These are phyloP conservation scores for Penicillium dipodomyicola DNA, from an alignment of 495 filamentous ascomycete species.

Conservation along the genomic window DNA sequence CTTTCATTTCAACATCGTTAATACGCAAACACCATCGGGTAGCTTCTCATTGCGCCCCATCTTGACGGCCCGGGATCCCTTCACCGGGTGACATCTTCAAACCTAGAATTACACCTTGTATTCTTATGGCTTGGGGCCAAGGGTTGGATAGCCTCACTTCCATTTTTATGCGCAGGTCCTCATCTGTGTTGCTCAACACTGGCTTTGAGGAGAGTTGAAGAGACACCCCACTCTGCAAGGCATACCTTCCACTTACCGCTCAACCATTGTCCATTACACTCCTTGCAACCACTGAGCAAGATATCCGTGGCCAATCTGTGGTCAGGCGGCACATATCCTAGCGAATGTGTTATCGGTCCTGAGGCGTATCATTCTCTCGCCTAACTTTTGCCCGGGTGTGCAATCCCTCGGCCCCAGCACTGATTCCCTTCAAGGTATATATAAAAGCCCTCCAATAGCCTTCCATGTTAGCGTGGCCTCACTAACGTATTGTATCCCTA, in stretches of 20 bases:
- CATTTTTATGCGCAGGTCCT: background rate
- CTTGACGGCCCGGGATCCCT: background rate
- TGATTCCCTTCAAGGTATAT: constrained; percentile 6
- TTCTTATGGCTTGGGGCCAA: background rate
- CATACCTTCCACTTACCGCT: background rate
- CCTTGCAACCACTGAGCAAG: background rate
- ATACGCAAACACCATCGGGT: background rate
- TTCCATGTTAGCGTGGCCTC: constrained; percentile 5
- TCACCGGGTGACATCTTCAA: background rate
- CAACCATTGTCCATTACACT: background rate
- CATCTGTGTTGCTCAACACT: constrained; percentile 1
- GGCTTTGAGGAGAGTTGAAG: background rate
- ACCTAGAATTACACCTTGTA: background rate
- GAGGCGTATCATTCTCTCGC: background rate
- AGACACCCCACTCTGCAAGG: constrained; percentile 8
- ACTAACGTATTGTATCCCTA: constrained; percentile 1
- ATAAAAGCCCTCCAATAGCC: background rate
- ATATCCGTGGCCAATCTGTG: background rate
- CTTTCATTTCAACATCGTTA: background rate
- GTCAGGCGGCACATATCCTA: constrained; percentile 1
- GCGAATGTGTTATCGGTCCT: constrained; percentile 2
- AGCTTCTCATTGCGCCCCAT: background rate
- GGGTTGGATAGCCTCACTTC: background rate
- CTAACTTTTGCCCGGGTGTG: constrained; percentile 13
- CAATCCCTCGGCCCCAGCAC: background rate